These are phyloP conservation scores for Lentinula novae-zelandiae DNA, from an alignment of 1,284 basidiomycete species.

Conservation along the genomic window DNA sequence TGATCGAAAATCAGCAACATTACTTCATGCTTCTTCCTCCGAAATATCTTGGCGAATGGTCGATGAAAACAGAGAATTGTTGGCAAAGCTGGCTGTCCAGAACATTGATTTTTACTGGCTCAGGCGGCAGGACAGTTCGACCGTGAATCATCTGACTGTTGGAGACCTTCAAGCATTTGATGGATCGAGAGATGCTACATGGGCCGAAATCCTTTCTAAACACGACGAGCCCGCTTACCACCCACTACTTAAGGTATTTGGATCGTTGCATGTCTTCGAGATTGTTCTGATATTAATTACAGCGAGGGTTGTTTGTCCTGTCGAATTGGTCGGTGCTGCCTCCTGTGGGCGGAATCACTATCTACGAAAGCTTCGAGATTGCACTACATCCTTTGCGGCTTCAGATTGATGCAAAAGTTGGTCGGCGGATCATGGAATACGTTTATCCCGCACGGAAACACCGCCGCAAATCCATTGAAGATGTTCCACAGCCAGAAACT, in stretches of 20 bases:
- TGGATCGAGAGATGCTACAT: conserved; percentile 79
- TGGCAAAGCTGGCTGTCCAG: conserved; percentile 85
- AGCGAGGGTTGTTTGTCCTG: conserved; percentile 66
- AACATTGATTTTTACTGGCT: conserved; percentile 83
- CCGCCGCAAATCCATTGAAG: conserved; percentile 30
- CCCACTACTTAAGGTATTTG: conserved; percentile 60
- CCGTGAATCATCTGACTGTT: conserved; percentile 75
- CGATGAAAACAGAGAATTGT: conserved; percentile 66
- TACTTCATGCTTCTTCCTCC: conserved; percentile 79
- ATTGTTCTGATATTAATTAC: conserved; percentile 9
- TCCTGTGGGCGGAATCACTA: conserved; percentile 91
- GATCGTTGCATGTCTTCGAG: neutral
- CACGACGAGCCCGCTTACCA: conserved; percentile 64
- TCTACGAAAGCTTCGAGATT: conserved; percentile 83
- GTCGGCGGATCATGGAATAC: conserved; percentile 85
- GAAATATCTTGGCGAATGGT: conserved; percentile 96
- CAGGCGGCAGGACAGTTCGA: conserved; percentile 87
- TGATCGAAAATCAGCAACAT: conserved; percentile 79
- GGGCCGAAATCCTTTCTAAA: conserved; percentile 87
- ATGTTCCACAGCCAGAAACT: neutral
- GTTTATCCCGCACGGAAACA: conserved; percentile 70
- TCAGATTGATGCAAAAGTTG: conserved; percentile 83
- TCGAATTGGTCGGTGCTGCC: conserved; percentile 81
- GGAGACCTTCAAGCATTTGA: conserved; percentile 86
- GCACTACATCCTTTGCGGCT: conserved; percentile 85